These are phyloP conservation scores for Thalassia testudinum DNA, from an alignment of 116 monocot species.

Conservation along the genomic window DNA sequence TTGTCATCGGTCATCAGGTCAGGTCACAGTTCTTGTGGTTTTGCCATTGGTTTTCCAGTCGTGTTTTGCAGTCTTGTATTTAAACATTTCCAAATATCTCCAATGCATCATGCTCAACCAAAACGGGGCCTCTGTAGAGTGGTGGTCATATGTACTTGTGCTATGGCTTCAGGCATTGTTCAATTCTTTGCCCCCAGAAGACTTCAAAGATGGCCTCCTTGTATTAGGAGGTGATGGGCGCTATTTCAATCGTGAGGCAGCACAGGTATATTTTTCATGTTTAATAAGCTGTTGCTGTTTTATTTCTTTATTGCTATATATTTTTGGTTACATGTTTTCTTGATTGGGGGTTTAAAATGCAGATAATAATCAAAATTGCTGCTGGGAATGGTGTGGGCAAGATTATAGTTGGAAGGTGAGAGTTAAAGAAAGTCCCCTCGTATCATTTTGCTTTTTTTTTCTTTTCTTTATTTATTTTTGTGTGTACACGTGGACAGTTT, in stretches of 20 bases:
- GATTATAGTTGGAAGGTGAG: slow-evolving; percentile 85
- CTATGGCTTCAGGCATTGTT: slow-evolving; percentile 51
- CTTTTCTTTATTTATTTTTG: no score
- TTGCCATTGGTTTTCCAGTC: no score
- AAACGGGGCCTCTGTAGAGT: no score
- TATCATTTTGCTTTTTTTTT: no score
- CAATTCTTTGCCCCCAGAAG: slow-evolving; percentile 67
- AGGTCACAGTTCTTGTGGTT: no score
- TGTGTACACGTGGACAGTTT: no score
- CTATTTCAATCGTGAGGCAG: slow-evolving; percentile 86
- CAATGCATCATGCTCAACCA: no score
- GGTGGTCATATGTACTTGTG: no score
- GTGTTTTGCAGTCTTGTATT: no score
- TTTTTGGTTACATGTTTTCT: slow-evolving; percentile 1
- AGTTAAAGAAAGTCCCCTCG: neutral
- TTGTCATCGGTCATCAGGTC: no score
- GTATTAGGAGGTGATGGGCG: slow-evolving; percentile 93
- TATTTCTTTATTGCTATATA: neutral
- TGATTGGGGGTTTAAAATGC: slow-evolving; percentile 1
- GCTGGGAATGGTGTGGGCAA: slow-evolving; percentile 91
- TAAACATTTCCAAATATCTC: no score
- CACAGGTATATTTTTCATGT: slow-evolving; percentile 32
- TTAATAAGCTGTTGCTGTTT: neutral
- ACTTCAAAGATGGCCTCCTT: slow-evolving; percentile 61
- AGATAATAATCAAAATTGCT: slow-evolving; percentile 96